A percentile compares a stretch with the other conserved stretches of the same genome.
Conservation (phyloP, 2,329 filamentous ascomycete species). For the Trichoderma arundinaceum region DNA sequence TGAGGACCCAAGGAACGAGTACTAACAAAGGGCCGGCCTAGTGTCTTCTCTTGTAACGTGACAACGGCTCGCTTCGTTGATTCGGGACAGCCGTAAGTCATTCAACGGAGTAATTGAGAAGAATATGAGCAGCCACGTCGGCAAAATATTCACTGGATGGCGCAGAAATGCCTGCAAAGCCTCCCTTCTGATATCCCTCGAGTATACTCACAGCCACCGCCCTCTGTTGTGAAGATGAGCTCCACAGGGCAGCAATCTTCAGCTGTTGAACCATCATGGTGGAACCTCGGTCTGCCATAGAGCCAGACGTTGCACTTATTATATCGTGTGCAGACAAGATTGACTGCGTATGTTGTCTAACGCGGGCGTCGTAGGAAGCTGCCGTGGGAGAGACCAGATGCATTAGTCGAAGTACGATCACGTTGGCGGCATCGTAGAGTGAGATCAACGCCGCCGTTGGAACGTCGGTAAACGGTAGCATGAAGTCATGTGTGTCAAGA, state of each 20-base stretch:
- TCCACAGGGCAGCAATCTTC: conserved; percentile 33
- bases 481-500: not conserved
- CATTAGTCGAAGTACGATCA: conserved; percentile 22
- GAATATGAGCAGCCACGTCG: conserved; percentile 33
- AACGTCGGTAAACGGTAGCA: conserved; percentile 14
- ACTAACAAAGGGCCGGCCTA: not conserved
- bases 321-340: conserved; percentile 25
- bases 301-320: not conserved
- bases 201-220: conserved; percentile 24
- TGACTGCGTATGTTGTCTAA: conserved; percentile 22
- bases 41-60: not conserved
- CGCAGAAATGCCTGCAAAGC: conserved; percentile 33
- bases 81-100: not conserved
- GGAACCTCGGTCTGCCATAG: conserved; percentile 24
- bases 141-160: conserved; percentile 35
- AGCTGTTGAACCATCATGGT: conserved; percentile 33
- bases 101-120: conserved; percentile 27
- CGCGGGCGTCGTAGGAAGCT: conserved; percentile 3
- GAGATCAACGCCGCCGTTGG: conserved; percentile 26
- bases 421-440: conserved; percentile 29
- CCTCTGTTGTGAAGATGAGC: conserved; percentile 32
- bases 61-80: not conserved
- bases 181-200: conserved; percentile 30
- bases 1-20: not conserved
- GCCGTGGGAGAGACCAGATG: conserved; percentile 10